Evolutionary conservation across 2,329 filamentous ascomycete species (phyloP).

Genomic region (Neopestalotiopsis sp.): DNA sequence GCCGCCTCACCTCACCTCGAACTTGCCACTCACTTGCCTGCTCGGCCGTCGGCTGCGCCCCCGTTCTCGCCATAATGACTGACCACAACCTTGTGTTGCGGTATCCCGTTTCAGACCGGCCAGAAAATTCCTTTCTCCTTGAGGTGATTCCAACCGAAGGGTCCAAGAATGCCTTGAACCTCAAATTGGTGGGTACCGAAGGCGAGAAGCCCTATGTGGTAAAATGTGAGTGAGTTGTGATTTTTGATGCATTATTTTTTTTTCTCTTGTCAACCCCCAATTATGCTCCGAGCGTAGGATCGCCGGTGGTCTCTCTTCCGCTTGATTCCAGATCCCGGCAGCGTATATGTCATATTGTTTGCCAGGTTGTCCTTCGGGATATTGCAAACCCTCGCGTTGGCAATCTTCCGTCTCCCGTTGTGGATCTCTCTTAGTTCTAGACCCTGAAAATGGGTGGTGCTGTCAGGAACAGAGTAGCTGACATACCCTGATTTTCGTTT

Average conservation of each 20-base stretch:
- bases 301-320: neutral
- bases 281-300: neutral
- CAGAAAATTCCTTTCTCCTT: constrained; percentile 63
- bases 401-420: neutral
- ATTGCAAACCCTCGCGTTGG: neutral
- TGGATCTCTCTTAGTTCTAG: constrained; percentile 20
- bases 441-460: constrained; percentile 15
- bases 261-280: neutral
- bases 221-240: constrained; percentile 53
- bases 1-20: constrained; percentile 1
- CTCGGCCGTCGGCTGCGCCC: neutral
- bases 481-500: constrained; percentile 23
- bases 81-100: constrained; percentile 52
- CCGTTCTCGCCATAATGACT: constrained; percentile 1
- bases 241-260: too few species aligned
- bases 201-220: constrained; percentile 64
- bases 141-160: constrained; percentile 57
- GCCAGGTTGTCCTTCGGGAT: neutral
- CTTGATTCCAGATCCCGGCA: constrained; percentile 20
- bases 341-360: constrained; percentile 28
- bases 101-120: constrained; percentile 60
- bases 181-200: constrained; percentile 73
- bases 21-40: neutral
- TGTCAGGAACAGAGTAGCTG: constrained; percentile 16
- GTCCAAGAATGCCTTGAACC: constrained; percentile 59